Evolutionary conservation across 306 rosid genomes (phyloP), one percentile per base, ranked within the genome.

Genomic region (Inga laurina): DNA sequence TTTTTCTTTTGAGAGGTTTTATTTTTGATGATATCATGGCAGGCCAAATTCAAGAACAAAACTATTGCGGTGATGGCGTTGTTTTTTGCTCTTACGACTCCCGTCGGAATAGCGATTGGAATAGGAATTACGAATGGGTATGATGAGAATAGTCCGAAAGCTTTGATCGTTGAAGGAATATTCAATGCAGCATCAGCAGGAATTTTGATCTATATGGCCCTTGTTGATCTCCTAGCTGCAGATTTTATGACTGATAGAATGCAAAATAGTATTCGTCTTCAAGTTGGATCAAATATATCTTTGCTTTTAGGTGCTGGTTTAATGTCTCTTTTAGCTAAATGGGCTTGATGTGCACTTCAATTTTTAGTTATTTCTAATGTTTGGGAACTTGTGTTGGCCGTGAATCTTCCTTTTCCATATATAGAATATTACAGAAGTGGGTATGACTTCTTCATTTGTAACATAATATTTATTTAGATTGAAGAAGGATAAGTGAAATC

Each of bases 291-390:
- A 10, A 57, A 86, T 56, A 0, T 57, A 0, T 85, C 82, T 39
- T 84, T 91, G 16, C 83, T 89, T 57, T 61, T 89, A 8, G 93
- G 93, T 11, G 82, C 91, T 77, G 88, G 82, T 1, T 89, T 51
- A 7, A 88, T 86, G 90, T 85, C 91, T 48, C 22, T 86, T n/a
- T 34, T 89, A 7, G 91, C 88, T 0, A 86, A 72, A 46, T 88
- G 93, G 91, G 91, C 90, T 57, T 85, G 59, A 72, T 18, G 10
- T 7, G 6, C 5, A 22, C 66, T n/a, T 59, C 12, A 59, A 10
- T 56, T 7, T 59, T 56, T 6, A n/a, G 2, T 52, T 54, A 18
- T 51, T 51, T 51, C 0, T 51, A 12, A 48, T 5, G 15, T 48
- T 51, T 51, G 57, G 4, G 54, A 48, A 3, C 15, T 48, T 48